Percentiles rank a stretch among this genome's conserved stretches.
Evolutionary conservation across 139 green algal genomes (phyloP).

Genomic region (Pleodorina starrii): DNA sequence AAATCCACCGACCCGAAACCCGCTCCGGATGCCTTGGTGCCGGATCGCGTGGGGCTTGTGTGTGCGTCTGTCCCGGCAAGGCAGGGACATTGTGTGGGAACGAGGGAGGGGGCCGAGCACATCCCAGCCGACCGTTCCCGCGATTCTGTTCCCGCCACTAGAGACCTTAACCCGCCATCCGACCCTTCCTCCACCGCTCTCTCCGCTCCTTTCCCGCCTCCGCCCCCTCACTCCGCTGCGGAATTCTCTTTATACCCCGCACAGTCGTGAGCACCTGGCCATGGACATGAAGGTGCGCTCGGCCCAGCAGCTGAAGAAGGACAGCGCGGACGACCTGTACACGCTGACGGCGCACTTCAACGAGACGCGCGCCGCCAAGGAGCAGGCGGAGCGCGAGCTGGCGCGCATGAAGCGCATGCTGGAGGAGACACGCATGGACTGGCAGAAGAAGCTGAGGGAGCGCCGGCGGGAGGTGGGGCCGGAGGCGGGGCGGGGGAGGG

Average conservation of each 20-base stretch:
- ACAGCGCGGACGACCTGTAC: slow-evolving; percentile 75
- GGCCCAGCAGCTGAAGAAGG: slow-evolving; percentile 75
- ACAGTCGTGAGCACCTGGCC: slow-evolving; percentile 81
- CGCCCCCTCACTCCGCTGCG: too few relatives aligned
- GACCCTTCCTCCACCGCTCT: not conserved
- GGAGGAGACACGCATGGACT: slow-evolving; percentile 77
- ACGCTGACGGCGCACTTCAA: slow-evolving; percentile 80
- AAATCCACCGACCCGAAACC: too few relatives aligned
- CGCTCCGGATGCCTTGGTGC: too few relatives aligned
- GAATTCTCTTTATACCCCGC: too few relatives aligned
- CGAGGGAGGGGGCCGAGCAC: too few relatives aligned
- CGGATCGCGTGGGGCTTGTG: too few relatives aligned
- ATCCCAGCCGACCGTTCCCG: too few relatives aligned
- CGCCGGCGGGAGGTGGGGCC: slow-evolving; percentile 78
- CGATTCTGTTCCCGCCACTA: too few relatives aligned
- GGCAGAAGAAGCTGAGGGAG: slow-evolving; percentile 80
- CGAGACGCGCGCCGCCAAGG: slow-evolving; percentile 75
- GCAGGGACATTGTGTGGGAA: too few relatives aligned
- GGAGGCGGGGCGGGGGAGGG: not conserved
- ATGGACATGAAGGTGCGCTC: slow-evolving; percentile 78
- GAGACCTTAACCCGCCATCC: too few relatives aligned
- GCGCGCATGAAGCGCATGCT: slow-evolving; percentile 71
- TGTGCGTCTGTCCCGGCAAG: too few relatives aligned
- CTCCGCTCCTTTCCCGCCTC: not conserved
- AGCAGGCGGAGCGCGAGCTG: slow-evolving; percentile 85